Evolutionary conservation across 2,329 filamentous ascomycete species (phyloP), one percentile per base, ranked within the genome.

Genomic region (Talaromyces sp.): DNA sequence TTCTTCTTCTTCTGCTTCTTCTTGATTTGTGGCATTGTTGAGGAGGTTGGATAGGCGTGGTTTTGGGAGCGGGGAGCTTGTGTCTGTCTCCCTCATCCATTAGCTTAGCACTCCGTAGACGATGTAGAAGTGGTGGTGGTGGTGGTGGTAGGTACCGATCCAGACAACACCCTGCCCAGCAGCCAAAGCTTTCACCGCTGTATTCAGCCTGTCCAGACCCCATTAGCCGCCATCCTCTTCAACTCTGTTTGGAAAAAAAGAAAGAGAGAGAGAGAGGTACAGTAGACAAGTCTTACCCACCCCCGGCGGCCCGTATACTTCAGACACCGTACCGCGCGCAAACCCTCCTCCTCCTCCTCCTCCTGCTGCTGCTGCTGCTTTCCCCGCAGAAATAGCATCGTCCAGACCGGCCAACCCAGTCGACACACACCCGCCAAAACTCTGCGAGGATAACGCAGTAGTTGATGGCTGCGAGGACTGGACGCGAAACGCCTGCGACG

Each of bases 291-390:
- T 96, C 80, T 96, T 97, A 32, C 93, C 93, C 28, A 85, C 85
- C 1, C 92, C 93, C 9, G 91, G 89, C 11, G 93, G 92, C 0
- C 93, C 93, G 84, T 91, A 96, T 56, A 96, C 78, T 75, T 98
- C 93, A 3, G 90, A 90, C 49, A 96, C 82, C 72, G 92, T 90
- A 15, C 92, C 91, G 61, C 87, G 85, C 63, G 83, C 83, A 55
- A 96, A 80, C 4, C 92, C 92, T 19, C 9, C 28, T 19, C 13
- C n/a, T 6, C 28, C 11, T 2, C 55, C 17, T 33, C 47, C 33
- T 42, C n/a, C 6, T 30, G 33, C 4, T 25, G 19, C 15, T 28
- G 19, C 15, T n/a, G n/a, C n/a, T 11, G 6, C 9, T 30, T 30
- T 30, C 6, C 28, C 3, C 11, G 59, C 54, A 15, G 47, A 15